Base-by-base conservation (phyloP, 345 rosid species). In the Populus ilicifolia region DNA sequence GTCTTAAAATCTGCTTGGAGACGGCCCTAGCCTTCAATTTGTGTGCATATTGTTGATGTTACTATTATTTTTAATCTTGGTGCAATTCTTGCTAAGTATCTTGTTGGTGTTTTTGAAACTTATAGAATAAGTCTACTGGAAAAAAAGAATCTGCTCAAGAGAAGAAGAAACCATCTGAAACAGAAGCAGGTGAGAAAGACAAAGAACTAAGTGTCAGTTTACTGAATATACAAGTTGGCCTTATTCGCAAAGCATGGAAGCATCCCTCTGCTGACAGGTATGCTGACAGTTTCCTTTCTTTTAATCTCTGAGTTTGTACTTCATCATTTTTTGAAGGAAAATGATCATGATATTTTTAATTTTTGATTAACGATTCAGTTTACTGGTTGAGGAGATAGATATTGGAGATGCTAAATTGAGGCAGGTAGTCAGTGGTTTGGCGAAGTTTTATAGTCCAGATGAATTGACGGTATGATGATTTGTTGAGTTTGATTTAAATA, bases 201-300 rank as follows among this genome's bases (percentile, higher is more conserved):
- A 83, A 73, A 77, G 99, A 93, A 85, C 81, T 96, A 72, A 89
- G 93, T 84, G 96, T 95, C 74, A 92, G 98, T 79, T 86, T 95
- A 86, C 87, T 93, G 71, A 92, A 92, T 78, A 85, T 92, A 74
- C 96, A 88, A 80, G 99, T 96, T 80, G 98, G 99, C 75, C 89
- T 90, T 50, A 90, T 93, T 74, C 86, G 91, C 81, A 95, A 93
- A 84, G 93, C 97, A 74, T 90, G 94, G 96, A 96, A 96, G 78
- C 99, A 96, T 83, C 98, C 99, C 16, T 93, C 98, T 18, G 99
- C 99, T 8, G 99, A 96, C 84, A 96, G 98, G 99, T 93, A 86
- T 74, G 75, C 76, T 72, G 79, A 78, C 75, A 68, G 77, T 75
- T 76, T 66, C 59, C 39, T 71, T 18, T 79, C 33, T 10, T 80